Base-by-base conservation (phyloP, 352 stramenopile species). In the Phytophthora crassamura region DNA sequence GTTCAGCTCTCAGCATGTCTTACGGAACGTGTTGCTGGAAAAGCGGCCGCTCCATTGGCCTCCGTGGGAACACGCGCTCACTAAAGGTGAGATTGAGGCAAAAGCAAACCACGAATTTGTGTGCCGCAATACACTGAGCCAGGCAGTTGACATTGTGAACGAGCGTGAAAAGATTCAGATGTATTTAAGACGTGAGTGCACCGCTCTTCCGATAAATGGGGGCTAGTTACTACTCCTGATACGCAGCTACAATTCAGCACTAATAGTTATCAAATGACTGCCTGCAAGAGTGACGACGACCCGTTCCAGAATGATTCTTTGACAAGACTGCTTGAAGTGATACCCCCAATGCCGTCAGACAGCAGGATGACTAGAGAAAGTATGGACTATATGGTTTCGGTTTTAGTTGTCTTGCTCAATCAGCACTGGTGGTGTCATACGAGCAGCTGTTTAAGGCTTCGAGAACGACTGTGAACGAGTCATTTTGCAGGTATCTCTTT, bases 391-490 rank as follows among this genome's bases (percentile, higher is more conserved):
- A 50, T 50, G 25, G 43, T 50, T 50, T 16, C 43, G 9, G 38
- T n/a, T 20, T 43, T 43, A n/a, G 38, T 43, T 9, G 15, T 43
- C 15, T n/a, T 22, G 15, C 25, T 38, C 7, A 50, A 50, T 50
- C 43, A 50, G 43, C 43, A 50, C 12, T 36, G 9, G 14, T 50
- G 43, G 43, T 33, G 20, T 22, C 43, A 50, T 36, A 45, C 39
- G 15, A 50, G 43, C 18, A 56, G 34, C 25, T 51, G 43, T 11
- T 51, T 51, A 25, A 51, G 48, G 45, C n/a, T n/a, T n/a, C n/a
- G n/a, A n/a, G n/a, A n/a, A n/a, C n/a, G n/a, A n/a, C n/a, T n/a
- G n/a, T n/a, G n/a, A n/a, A n/a, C n/a, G n/a, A n/a, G n/a, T n/a
- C n/a, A n/a, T n/a, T n/a, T n/a, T n/a, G n/a, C n/a, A n/a, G n/a